phyloP scores from a whole-genome alignment of 208 protist genomes.

The Crithidia sp. region DNA sequence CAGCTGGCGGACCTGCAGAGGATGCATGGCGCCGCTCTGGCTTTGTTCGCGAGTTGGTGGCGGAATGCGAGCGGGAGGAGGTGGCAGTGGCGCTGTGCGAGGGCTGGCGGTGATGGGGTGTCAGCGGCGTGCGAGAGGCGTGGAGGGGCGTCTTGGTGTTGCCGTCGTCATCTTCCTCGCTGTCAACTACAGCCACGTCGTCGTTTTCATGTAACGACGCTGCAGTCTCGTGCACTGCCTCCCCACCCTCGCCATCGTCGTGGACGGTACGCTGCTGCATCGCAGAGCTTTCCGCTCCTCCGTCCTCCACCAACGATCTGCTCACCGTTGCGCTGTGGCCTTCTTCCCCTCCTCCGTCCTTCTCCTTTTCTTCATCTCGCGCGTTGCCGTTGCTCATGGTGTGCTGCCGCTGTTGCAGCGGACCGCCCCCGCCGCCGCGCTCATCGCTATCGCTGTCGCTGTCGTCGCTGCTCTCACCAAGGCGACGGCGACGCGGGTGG shows the following conservation, averaged over 20 bases:
- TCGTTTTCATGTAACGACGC: no score
- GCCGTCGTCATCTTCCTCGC: neutral
- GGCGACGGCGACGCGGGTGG: slow-evolving; percentile 10
- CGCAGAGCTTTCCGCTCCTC: no score
- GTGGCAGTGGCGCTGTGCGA: neutral
- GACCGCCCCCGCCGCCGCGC: no score
- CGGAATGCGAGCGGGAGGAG: neutral
- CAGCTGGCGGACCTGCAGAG: neutral
- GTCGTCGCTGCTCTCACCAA: slow-evolving; percentile 20
- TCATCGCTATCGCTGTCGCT: neutral
- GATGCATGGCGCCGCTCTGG: neutral
- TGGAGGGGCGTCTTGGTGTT: neutral
- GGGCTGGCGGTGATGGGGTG: no score
- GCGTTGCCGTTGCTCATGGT: neutral
- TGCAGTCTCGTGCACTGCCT: no score
- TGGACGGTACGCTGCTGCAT: no score
- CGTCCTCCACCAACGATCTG: neutral
- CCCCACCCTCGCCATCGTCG: no score
- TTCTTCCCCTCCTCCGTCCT: neutral
- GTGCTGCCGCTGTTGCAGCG: neutral
- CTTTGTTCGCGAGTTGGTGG: neutral
- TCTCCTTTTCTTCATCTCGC: neutral
- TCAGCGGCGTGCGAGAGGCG: no score
- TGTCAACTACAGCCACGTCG: no score
- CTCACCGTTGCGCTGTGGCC: neutral